Percentiles rank a stretch among this genome's conserved stretches.
Evolutionary conservation across 495 filamentous ascomycete genomes (phyloP).

Genomic region (Penicillium paradoxum): DNA sequence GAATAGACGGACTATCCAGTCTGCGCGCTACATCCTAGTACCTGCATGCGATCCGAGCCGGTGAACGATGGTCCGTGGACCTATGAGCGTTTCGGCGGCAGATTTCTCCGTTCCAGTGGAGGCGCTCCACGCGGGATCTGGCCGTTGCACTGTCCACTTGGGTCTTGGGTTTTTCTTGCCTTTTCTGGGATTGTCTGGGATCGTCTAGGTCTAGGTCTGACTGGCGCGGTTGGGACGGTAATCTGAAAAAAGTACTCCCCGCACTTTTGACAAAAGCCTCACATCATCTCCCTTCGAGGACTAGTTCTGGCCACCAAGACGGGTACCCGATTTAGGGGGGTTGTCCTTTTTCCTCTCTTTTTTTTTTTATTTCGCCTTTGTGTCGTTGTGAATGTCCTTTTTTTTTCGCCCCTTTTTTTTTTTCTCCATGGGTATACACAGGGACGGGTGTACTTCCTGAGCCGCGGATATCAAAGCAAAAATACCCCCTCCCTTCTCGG

Average conservation of each 20-base stretch:
- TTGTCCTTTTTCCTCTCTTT: neutral
- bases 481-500: constrained; percentile 6
- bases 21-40: constrained; percentile 28
- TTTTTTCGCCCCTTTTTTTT: neutral
- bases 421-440: too few relatives aligned
- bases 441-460: neutral
- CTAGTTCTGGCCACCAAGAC: neutral
- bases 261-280: neutral
- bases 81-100: constrained; percentile 16
- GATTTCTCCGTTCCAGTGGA: constrained; percentile 16
- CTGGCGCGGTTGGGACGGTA: neutral
- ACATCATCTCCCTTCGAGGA: neutral
- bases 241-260: constrained; percentile 1
- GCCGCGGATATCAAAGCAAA: neutral
- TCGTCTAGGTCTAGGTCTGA: too few relatives aligned
- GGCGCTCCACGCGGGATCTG: constrained; percentile 17
- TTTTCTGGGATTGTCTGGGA: too few relatives aligned
- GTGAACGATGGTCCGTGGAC: constrained; percentile 30
- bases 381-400: neutral
- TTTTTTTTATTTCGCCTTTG: neutral
- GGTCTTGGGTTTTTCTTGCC: neutral
- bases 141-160: constrained; percentile 1
- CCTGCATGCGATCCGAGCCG: constrained; percentile 34
- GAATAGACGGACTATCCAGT: constrained; percentile 10
- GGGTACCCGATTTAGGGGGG: neutral